Conservation (phyloP, 768 basidiomycete species). For the Lentinula raphanica region DNA sequence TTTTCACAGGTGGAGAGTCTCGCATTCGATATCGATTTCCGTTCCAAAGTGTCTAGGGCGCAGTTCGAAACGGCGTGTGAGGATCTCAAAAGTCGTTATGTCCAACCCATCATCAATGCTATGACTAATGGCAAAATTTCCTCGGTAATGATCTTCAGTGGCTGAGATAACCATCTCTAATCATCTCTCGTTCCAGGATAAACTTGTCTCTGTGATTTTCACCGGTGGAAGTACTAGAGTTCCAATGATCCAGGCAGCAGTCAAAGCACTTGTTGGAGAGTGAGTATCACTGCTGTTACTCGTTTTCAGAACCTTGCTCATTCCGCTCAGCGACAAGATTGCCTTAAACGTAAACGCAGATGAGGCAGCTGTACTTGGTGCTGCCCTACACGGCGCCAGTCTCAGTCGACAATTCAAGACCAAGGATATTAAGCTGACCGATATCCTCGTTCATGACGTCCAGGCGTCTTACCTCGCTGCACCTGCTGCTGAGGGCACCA, state of each 20-base stretch:
- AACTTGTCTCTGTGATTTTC: slow-evolving; percentile 87
- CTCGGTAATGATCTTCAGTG: slow-evolving; percentile 39
- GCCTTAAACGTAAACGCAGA: slow-evolving; percentile 96
- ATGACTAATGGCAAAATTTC: slow-evolving; percentile 60
- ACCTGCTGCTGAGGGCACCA: slow-evolving; percentile 38
- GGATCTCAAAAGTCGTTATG: slow-evolving; percentile 59
- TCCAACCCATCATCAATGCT: slow-evolving; percentile 71
- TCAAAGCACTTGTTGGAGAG: slow-evolving; percentile 76
- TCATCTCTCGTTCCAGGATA: slow-evolving; percentile 36
- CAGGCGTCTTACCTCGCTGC: slow-evolving; percentile 75
- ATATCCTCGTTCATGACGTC: slow-evolving; percentile 69
- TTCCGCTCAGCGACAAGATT: slow-evolving; percentile 59
- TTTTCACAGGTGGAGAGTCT: slow-evolving; percentile 71
- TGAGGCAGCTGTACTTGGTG: slow-evolving; percentile 92
- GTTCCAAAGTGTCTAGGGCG: slow-evolving; percentile 66
- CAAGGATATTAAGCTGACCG: slow-evolving; percentile 83
- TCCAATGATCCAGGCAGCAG: slow-evolving; percentile 85
- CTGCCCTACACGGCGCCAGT: slow-evolving; percentile 86
- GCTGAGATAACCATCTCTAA: neutral
- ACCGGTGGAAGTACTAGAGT: slow-evolving; percentile 86
- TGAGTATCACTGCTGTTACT: slow-evolving; percentile 28
- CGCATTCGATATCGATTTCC: slow-evolving; percentile 89
- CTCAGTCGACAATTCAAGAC: slow-evolving; percentile 91
- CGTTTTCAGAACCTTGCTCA: neutral
- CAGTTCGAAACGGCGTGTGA: slow-evolving; percentile 73